Conservation (phyloP, 352 stramenopile genomes). For the Globisporangium rhizosaccharum region DNA sequence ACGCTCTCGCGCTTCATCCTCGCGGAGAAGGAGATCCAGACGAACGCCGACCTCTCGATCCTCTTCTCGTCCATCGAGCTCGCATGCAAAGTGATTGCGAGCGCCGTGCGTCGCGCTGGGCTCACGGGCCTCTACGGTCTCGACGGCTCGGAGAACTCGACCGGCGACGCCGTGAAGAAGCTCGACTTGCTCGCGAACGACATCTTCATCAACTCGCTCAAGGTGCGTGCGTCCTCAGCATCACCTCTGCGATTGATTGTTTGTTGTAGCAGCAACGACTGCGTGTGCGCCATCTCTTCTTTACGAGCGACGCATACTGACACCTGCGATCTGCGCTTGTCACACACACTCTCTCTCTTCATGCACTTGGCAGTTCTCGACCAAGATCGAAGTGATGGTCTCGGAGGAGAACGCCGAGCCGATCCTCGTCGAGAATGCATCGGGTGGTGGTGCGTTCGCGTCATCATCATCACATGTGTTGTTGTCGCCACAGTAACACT, state of each 20-base stretch:
- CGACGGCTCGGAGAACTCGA: slow-evolving; percentile 96
- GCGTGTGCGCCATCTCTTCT: neutral
- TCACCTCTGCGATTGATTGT: too few relatives aligned
- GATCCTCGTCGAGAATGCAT: slow-evolving; percentile 88
- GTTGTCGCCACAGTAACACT: neutral
- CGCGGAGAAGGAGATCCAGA: slow-evolving; percentile 88
- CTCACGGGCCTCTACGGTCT: slow-evolving; percentile 91
- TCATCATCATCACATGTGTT: too few relatives aligned
- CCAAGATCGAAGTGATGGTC: slow-evolving; percentile 96
- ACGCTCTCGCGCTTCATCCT: slow-evolving; percentile 95
- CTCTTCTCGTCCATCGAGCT: slow-evolving; percentile 95
- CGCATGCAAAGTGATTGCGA: slow-evolving; percentile 97
- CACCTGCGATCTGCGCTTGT: neutral
- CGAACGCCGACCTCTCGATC: slow-evolving; percentile 92
- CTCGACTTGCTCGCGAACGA: slow-evolving; percentile 98
- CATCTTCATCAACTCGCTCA: slow-evolving; percentile 96
- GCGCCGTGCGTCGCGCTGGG: slow-evolving; percentile 93
- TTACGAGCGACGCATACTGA: neutral
- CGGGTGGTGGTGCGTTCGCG: slow-evolving; percentile 24
- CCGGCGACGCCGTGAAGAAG: slow-evolving; percentile 98
- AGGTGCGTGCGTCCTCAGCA: slow-evolving; percentile 17
- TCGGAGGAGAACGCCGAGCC: slow-evolving; percentile 98
- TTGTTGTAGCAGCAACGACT: neutral
- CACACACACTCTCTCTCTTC: neutral
- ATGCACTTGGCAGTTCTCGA: slow-evolving; percentile 71